These are phyloP conservation scores for Aspergillus sp. DNA, from an alignment of 2,329 filamentous ascomycete species.

Conservation along the genomic window DNA sequence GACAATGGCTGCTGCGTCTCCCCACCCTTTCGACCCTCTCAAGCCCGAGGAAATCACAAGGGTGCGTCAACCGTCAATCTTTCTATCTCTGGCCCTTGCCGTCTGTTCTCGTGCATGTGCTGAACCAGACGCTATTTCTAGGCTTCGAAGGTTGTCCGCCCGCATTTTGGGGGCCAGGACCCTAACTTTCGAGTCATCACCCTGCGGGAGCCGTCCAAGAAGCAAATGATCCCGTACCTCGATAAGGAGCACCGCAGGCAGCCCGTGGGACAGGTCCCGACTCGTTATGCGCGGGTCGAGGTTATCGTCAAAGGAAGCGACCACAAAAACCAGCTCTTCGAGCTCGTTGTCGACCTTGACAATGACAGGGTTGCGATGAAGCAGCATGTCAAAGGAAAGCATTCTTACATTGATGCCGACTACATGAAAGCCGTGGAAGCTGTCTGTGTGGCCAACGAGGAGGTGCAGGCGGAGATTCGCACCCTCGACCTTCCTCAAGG, in stretches of 20 bases:
- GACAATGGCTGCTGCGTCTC: background rate
- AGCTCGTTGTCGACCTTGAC: slow-evolving; percentile 6
- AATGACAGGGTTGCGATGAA: background rate
- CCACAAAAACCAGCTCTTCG: slow-evolving; percentile 7
- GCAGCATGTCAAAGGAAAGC: background rate
- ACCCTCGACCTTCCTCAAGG: slow-evolving; percentile 34
- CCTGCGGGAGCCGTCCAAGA: slow-evolving; percentile 40
- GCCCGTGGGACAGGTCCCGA: slow-evolving; percentile 23
- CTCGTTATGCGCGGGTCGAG: slow-evolving; percentile 31
- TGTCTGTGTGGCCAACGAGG: slow-evolving; percentile 34
- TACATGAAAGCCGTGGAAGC: slow-evolving; percentile 37
- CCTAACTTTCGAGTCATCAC: slow-evolving; percentile 40
- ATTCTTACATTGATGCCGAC: slow-evolving; percentile 10
- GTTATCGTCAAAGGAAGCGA: slow-evolving; percentile 5
- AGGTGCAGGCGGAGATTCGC: slow-evolving; percentile 30
- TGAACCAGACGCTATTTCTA: slow-evolving; percentile 5
- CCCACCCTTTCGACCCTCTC: slow-evolving; percentile 14
- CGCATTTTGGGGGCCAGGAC: slow-evolving; percentile 20
- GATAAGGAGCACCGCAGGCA: slow-evolving; percentile 16
- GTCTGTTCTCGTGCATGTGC: too few species aligned
- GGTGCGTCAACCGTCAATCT: slow-evolving; percentile 5
- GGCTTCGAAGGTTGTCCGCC: slow-evolving; percentile 21
- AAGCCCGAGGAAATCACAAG: slow-evolving; percentile 12
- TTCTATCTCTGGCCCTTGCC: too few species aligned
- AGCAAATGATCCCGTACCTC: slow-evolving; percentile 34